Percentiles rank a stretch among this genome's conserved stretches.
These are phyloP conservation scores for Aspergillus sp. DNA, from an alignment of 2,329 filamentous ascomycete genomes.

Conservation along the genomic window DNA sequence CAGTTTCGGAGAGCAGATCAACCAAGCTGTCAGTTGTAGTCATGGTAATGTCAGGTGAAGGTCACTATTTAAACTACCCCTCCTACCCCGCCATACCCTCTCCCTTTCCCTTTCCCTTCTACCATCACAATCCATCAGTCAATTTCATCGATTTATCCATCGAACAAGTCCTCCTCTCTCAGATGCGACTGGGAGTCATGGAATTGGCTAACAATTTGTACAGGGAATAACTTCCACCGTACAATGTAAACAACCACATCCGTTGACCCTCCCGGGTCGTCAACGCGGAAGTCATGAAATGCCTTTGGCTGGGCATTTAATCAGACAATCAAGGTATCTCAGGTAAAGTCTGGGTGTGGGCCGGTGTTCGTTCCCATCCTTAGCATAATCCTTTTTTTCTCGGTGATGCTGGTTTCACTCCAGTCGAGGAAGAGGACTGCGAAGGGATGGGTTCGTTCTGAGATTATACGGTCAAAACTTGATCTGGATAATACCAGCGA, in stretches of 20 bases:
- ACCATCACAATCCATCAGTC: background rate
- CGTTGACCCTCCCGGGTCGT: slow-evolving; percentile 9
- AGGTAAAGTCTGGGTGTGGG: slow-evolving; percentile 56
- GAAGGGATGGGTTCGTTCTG: slow-evolving; percentile 40
- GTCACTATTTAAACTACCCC: slow-evolving; percentile 38
- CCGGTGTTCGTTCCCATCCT: slow-evolving; percentile 58
- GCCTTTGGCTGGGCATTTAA: slow-evolving; percentile 40
- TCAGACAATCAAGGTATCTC: slow-evolving; percentile 50
- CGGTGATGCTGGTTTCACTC: slow-evolving; percentile 6
- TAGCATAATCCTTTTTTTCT: slow-evolving; percentile 2
- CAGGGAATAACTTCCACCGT: slow-evolving; percentile 5
- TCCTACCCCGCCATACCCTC: slow-evolving; percentile 16
- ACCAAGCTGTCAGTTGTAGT: background rate
- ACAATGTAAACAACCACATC: slow-evolving; percentile 26
- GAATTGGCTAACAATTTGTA: slow-evolving; percentile 12
- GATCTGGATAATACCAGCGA: slow-evolving; percentile 99
- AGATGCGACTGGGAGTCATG: background rate
- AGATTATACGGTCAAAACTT: slow-evolving; percentile 95
- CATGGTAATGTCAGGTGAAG: background rate
- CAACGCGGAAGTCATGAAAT: slow-evolving; percentile 39
- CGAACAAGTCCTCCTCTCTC: slow-evolving; percentile 23
- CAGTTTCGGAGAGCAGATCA: background rate
- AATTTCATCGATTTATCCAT: slow-evolving; percentile 7
- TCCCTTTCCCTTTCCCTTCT: slow-evolving; percentile 13
- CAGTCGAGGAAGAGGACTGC: background rate